Base-by-base conservation (phyloP, 177 flowering plant species). In the Vitis hybrid region DNA sequence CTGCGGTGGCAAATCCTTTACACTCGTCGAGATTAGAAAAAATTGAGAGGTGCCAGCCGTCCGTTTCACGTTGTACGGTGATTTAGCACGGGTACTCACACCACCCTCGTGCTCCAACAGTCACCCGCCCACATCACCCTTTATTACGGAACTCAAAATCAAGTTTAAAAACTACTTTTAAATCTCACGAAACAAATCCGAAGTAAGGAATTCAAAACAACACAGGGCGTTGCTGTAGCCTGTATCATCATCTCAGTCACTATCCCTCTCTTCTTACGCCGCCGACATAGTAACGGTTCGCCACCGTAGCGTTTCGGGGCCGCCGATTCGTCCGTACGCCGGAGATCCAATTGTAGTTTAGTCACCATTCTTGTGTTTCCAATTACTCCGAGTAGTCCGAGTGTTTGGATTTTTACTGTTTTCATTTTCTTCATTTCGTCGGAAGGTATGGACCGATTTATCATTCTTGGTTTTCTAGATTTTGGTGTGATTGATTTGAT, bases 281-380 rank as follows among this genome's bases (percentile, higher is more conserved):
- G 81, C 89, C 79, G 86, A 74, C 72, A 55, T 50, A 62, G 76
- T 50, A 74, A 71, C 79, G 80, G 85, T 70, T 79, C 75, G 79
- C 79, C 74, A 3, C 30, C 30, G 86, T 60, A 52, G 74, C 69
- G 50, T 48, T 56, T 50, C 78, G 77, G 83, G 77, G 79, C 76
- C 75, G 78, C 75, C 60, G 74, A 75, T 62, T 62, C 56, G 50
- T 59, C 73, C 62, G 30, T 60, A 26, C 76, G 64, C 66, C 71
- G 64, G 70, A n/a, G 68, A 61, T 69, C 65, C 59, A 30, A 12
- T 58, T 51, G 48, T 2, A 67, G 57, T 64, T 48, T 12, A n/a
- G 8, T 4, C 61, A 15, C 30, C 7, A 13, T 23, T 56, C 30
- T n/a, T n/a, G 6, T 61, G 57, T 50, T 45, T 65, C 48, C 7